Percentiles rank a stretch among this genome's conserved stretches.
phyloP scores from a whole-genome alignment of 2,329 filamentous ascomycete species.

The Botrytis cinerea region DNA sequence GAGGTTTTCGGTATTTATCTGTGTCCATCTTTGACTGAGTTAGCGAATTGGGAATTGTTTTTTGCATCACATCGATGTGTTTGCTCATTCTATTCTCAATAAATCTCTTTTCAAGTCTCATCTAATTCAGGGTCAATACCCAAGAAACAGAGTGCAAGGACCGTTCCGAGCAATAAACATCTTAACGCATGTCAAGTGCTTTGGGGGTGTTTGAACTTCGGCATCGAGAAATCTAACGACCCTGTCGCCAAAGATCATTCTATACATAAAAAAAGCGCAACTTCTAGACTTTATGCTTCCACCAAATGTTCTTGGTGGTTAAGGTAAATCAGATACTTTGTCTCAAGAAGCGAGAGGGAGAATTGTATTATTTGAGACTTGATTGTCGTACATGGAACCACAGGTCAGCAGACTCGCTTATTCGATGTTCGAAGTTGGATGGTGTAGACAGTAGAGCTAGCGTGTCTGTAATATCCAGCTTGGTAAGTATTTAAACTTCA shows the following conservation, averaged over 20 bases:
- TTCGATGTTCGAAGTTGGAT: background rate
- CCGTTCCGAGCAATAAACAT: no score
- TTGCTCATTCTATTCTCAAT: background rate
- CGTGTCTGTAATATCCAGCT: background rate
- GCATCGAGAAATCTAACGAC: no score
- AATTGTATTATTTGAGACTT: background rate
- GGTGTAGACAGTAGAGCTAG: background rate
- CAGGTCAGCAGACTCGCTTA: no score
- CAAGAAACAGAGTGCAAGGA: background rate
- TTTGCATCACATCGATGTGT: background rate
- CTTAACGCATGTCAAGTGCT: no score
- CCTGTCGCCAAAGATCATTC: background rate
- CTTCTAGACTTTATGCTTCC: background rate
- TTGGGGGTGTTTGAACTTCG: no score
- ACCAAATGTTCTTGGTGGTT: accelerated
- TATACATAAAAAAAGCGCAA: background rate
- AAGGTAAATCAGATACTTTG: background rate
- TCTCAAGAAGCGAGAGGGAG: background rate
- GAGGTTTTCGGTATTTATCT: background rate
- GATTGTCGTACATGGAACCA: no score
- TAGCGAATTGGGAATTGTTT: no score
- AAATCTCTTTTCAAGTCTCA: no score
- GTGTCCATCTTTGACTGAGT: background rate
- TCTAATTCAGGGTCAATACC: background rate
- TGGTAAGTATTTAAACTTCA: accelerated